A percentile compares a stretch with the other conserved stretches of the same genome.
phyloP scores from a whole-genome alignment of 352 stramenopile species.

The Phytophthora podocarpi region DNA sequence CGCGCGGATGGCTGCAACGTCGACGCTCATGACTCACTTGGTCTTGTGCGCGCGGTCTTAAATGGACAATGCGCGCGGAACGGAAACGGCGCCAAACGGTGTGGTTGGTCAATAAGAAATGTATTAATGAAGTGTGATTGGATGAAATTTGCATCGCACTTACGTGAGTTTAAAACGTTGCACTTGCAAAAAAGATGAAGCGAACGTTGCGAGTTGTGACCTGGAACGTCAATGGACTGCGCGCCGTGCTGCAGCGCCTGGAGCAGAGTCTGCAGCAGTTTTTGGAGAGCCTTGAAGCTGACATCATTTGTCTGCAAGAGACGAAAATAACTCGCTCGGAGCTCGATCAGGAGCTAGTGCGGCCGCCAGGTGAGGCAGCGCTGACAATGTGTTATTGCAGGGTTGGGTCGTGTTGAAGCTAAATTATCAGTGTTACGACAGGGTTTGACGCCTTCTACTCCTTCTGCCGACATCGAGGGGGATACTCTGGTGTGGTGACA shows the following conservation, averaged over 20 bases:
- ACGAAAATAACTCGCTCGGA: conserved; percentile 87
- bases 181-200: conserved; percentile 11
- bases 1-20: conserved; percentile 62
- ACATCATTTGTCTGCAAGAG: conserved; percentile 87
- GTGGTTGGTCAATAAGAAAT: conserved; percentile 41
- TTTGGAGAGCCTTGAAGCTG: conserved; percentile 58
- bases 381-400: not conserved
- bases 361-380: conserved; percentile 55
- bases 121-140: too few relatives aligned
- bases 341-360: conserved; percentile 77
- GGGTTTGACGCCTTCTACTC: conserved; percentile 87
- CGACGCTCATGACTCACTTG: conserved; percentile 49
- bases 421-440: conserved; percentile 19
- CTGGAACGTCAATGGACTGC: conserved; percentile 90
- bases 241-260: conserved; percentile 70
- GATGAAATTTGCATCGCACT: conserved; percentile 5
- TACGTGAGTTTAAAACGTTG: not conserved
- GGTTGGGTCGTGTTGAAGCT: conserved; percentile 4
- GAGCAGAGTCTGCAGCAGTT: conserved; percentile 56
- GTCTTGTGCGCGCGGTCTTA: conserved; percentile 7
- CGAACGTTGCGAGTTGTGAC: conserved; percentile 61
- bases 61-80: conserved; percentile 13
- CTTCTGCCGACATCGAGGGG: conserved; percentile 65
- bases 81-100: conserved; percentile 39
- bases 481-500: conserved; percentile 84